Conservation (phyloP, 2,329 filamentous ascomycete species). For the Trichoderma semiorbis region DNA sequence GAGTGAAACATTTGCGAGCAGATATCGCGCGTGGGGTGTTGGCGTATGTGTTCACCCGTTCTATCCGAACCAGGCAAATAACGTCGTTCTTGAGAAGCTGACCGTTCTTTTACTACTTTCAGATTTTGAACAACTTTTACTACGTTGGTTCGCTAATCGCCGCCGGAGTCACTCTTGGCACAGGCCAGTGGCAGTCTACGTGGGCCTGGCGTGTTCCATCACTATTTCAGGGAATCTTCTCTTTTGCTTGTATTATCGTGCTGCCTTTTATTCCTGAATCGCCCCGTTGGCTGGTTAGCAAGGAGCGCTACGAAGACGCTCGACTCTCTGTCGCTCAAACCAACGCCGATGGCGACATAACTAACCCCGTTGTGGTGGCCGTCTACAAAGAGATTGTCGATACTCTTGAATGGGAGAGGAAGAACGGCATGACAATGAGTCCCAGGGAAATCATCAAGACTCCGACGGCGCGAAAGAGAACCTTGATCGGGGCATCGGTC, state of each 20-base stretch:
- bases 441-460: slow-evolving; percentile 24
- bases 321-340: slow-evolving; percentile 36
- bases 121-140: slow-evolving; percentile 30
- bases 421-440: slow-evolving; percentile 33
- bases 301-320: slow-evolving; percentile 30
- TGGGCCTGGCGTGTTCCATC: slow-evolving; percentile 29
- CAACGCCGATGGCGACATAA: slow-evolving; percentile 38
- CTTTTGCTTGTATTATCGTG: slow-evolving; percentile 23
- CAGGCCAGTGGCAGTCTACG: slow-evolving; percentile 30
- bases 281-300: slow-evolving; percentile 30
- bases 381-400: slow-evolving; percentile 36
- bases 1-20: slow-evolving; percentile 44
- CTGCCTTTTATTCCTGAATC: slow-evolving; percentile 37
- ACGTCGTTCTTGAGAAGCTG: not conserved
- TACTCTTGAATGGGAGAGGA: slow-evolving; percentile 30
- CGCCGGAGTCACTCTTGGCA: slow-evolving; percentile 42
- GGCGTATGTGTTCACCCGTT: slow-evolving; percentile 8
- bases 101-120: not conserved
- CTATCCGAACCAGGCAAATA: not conserved
- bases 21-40: slow-evolving; percentile 22
- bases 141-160: slow-evolving; percentile 43
- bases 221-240: slow-evolving; percentile 23
- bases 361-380: slow-evolving; percentile 30
- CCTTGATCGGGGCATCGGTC: slow-evolving; percentile 24
- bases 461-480: slow-evolving; percentile 38